Evolutionary conservation across 257 asterid genomes (phyloP), one percentile per base, ranked within the genome.

Genomic region (Orobanche coerulescens): DNA sequence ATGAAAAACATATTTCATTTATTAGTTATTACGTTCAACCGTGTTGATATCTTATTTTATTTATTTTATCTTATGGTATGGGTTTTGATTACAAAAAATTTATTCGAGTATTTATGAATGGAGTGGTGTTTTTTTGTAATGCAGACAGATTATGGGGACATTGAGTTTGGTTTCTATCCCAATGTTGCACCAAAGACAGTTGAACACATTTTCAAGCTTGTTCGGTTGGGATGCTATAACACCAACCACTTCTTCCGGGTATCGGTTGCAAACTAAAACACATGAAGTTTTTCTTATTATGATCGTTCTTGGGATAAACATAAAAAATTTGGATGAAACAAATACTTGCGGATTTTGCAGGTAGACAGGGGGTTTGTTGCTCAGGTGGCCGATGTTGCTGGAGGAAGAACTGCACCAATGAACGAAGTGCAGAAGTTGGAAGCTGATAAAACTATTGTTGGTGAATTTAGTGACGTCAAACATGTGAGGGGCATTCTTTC

Each of bases 291-390:
- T 24, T n/a, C n/a, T 22, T 24, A 30, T 26, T 4, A 5, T 33
- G 14, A 36, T 70, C n/a, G n/a, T n/a, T n/a, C n/a, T n/a, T n/a
- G 47, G 22, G 25, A 51, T 31, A n/a, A 43, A 66, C 71, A 40
- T 64, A 54, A 49, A 9, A 71, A 48, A 50, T 13, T 19, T 7
- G 23, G 23, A 31, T 30, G 65, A 40, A 22, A 36, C 24, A 34
- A 39, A n/a, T 40, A 20, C 46, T 50, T 50, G 57, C 49, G 55
- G 53, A 42, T 59, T 42, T 36, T 58, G 76, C 76, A 89, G 98
- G 96, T 93, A 26, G 98, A 93, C 71, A 89, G 73, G 73, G 97
- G 97, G n/a, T 88, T 84, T 76, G 99, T 89, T 47, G 96, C 97
- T 30, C 99, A 93, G 76, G 96, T 93, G 76, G 99, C 99, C 4